A percentile compares a stretch with the other conserved stretches of the same genome.
Conservation (phyloP, 805 yeast genomes). For the Soucietia sequanensis region DNA sequence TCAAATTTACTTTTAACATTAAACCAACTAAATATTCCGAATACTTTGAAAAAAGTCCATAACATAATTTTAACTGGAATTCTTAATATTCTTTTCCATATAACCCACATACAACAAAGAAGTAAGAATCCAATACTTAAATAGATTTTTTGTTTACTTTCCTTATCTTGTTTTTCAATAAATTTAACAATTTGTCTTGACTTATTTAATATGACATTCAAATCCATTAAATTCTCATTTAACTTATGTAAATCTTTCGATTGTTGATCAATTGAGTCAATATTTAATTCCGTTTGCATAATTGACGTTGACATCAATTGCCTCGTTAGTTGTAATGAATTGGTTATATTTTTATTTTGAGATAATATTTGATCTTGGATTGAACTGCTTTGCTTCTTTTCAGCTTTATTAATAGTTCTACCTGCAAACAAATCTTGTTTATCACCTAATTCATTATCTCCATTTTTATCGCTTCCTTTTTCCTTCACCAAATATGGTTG, state of each 20-base stretch:
- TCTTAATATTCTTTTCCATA: conserved; percentile 48
- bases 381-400: conserved; percentile 22
- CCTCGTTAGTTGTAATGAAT: conserved; percentile 46
- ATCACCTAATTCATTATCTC: not conserved
- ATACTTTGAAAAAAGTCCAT: conserved; percentile 45
- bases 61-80: conserved; percentile 43
- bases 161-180: conserved; percentile 51
- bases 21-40: conserved; percentile 24
- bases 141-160: conserved; percentile 49
- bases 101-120: conserved; percentile 46
- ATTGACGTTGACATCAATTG: conserved; percentile 49
- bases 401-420: conserved; percentile 11
- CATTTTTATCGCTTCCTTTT: not conserved
- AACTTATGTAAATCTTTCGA: conserved; percentile 39
- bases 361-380: conserved; percentile 42
- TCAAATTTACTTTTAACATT: not conserved
- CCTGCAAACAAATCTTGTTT: conserved; percentile 23
- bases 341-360: conserved; percentile 47
- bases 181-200: conserved; percentile 48
- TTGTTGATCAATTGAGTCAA: conserved; percentile 48
- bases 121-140: conserved; percentile 45
- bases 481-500: conserved; percentile 10
- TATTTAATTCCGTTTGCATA: conserved; percentile 50
- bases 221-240: conserved; percentile 40
- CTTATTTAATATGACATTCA: conserved; percentile 39